Base-by-base conservation (phyloP, 1,284 basidiomycete genomes). In the Naganishia liquefaciens region DNA sequence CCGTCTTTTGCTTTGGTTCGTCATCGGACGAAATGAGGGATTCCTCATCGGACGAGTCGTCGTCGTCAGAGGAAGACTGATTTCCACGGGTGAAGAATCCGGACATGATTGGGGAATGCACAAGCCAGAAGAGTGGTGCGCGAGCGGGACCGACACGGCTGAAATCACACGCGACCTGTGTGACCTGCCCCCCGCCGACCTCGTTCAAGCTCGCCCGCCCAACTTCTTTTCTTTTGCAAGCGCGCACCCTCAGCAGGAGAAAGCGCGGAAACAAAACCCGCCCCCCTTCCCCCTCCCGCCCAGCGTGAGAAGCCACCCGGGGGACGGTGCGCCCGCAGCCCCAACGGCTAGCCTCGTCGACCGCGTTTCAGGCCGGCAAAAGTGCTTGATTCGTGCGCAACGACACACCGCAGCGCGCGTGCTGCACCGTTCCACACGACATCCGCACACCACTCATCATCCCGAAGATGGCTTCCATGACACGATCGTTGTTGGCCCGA, bases 31-130 rank as follows among this genome's bases (percentile, higher is more conserved):
- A 68, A 19, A 60, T 60, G n/a, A 62, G 60, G 66, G 76, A 77
- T 71, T 77, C 76, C 50, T 78, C 75, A 49, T 75, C 74, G 11
- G 74, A 74, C 60, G 75, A 76, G 23, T 71, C 71, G 54, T 76
- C 75, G 39, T 71, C 73, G 66, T 72, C 74, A 70, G 54, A 75
- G 72, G 49, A 75, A 49, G 63, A 62, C 43, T 21, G 44, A 42
- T 63, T 63, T 54, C 64, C 57, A n/a, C 50, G 33, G n/a, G 55
- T 46, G 43, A 65, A 65, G 64, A 65, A 65, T 46, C 53, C 62
- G 47, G 58, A 43, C 60, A 62, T 66, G 50, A 27, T 65, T 25
- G 33, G 33, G 23, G 42, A 50, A 46, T 42, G 25, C 15, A 39
- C 19, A 17, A 13, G 43, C 13, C 25, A 10, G 27, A 39, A 21